These are phyloP conservation scores for Fusarium oxysporum DNA, from an alignment of 2,329 filamentous ascomycete genomes.

Conservation along the genomic window DNA sequence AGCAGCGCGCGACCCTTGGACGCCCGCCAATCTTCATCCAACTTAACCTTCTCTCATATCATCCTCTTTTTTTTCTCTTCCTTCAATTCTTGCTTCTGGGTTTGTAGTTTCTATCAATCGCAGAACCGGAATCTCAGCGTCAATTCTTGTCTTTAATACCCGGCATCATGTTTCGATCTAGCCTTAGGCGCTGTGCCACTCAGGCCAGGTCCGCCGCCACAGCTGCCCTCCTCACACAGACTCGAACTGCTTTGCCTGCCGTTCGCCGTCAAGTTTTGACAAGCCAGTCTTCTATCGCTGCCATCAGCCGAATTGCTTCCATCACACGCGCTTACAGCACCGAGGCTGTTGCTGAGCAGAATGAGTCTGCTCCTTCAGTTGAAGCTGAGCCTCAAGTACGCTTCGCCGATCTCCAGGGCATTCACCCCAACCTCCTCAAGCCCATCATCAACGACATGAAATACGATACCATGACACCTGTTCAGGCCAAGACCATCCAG, in stretches of 20 bases:
- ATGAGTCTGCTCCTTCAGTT: conserved; percentile 7
- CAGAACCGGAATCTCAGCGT: conserved; percentile 15
- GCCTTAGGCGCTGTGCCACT: conserved; percentile 54
- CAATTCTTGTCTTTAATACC: conserved; percentile 2
- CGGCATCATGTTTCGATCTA: conserved; percentile 51
- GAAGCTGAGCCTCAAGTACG: conserved; percentile 47
- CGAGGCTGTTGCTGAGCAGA: conserved; percentile 50
- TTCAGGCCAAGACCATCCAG: conserved; percentile 86
- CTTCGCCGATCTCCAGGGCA: conserved; percentile 62
- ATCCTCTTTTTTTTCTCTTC: conserved; percentile 12
- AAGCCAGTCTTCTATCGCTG: conserved; percentile 27
- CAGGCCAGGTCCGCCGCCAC: conserved; percentile 50
- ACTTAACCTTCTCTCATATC: conserved; percentile 21
- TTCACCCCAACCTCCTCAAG: conserved; percentile 73
- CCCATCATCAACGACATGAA: conserved; percentile 79
- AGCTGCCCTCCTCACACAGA: conserved; percentile 47
- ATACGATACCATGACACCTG: conserved; percentile 89
- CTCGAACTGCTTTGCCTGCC: conserved; percentile 43
- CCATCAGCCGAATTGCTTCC: conserved; percentile 40
- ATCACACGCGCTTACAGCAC: conserved; percentile 54
- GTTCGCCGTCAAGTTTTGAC: conserved; percentile 40
- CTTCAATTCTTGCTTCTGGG: conserved; percentile 11
- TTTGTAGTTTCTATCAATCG: conserved; percentile 16
- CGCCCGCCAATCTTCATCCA: conserved; percentile 27
- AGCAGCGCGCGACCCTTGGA: conserved; percentile 28